phyloP scores from a whole-genome alignment of 2,329 filamentous ascomycete genomes.

The Aphanoascus verrucosus region DNA sequence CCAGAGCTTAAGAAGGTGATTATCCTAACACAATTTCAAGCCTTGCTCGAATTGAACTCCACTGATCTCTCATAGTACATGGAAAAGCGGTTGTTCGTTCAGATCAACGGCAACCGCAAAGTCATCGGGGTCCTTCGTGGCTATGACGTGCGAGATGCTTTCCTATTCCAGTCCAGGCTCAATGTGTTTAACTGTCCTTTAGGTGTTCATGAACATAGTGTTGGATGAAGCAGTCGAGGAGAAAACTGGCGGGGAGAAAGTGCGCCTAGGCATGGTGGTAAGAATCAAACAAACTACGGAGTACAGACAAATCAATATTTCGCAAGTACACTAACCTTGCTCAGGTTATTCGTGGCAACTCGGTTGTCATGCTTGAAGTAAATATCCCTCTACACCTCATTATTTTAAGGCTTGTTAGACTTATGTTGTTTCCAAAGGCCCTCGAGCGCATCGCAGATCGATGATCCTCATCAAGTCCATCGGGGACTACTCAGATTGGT shows the following conservation, averaged over 20 bases:
- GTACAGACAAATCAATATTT: not conserved
- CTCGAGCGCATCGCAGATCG: conserved; percentile 36
- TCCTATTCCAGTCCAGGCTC: not conserved
- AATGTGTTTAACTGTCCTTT: conserved; percentile 2
- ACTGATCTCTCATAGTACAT: conserved; percentile 60
- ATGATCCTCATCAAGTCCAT: conserved; percentile 21
- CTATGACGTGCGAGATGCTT: conserved; percentile 64
- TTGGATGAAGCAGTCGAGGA: conserved; percentile 95
- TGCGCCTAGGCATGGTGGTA: conserved; percentile 84
- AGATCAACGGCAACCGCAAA: conserved; percentile 94
- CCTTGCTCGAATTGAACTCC: conserved; percentile 9
- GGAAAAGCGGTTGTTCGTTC: conserved; percentile 96
- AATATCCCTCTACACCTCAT: conserved; percentile 8
- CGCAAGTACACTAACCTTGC: conserved; percentile 1
- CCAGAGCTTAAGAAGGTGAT: conserved; percentile 95
- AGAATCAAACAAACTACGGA: too few species aligned
- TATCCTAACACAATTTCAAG: not conserved
- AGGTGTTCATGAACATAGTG: conserved; percentile 98
- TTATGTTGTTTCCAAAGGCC: conserved; percentile 21
- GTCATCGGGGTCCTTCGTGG: conserved; percentile 89
- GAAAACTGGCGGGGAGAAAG: conserved; percentile 83
- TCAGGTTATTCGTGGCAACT: conserved; percentile 91
- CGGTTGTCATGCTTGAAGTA: conserved; percentile 92
- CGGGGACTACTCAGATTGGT: too few species aligned
- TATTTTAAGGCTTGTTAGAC: not conserved